A percentile compares a stretch with the other conserved stretches of the same genome.
Evolutionary conservation across 352 stramenopile genomes (phyloP).

Genomic region (Phytophthora sp.): DNA sequence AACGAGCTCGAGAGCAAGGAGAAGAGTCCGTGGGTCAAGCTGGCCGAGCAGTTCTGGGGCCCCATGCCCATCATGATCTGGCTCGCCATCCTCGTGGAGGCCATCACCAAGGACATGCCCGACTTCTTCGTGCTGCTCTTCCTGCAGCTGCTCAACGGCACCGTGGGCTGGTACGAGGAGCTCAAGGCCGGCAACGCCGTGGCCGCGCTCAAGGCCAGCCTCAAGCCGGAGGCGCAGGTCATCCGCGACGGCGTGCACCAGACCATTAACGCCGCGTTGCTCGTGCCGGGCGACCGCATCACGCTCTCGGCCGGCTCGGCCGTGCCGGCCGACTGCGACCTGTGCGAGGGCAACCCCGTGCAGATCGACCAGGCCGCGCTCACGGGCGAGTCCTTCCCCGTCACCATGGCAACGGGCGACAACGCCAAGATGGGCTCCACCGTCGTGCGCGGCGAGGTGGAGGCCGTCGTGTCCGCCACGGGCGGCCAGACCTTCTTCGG

Average conservation of each 20-base stretch:
- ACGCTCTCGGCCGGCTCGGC: conserved; percentile 88
- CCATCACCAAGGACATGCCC: conserved; percentile 53
- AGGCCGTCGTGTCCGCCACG: conserved; percentile 91
- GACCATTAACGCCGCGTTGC: conserved; percentile 86
- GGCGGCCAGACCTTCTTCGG: conserved; percentile 93
- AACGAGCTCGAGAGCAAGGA: conserved; percentile 84
- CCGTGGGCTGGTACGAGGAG: conserved; percentile 78
- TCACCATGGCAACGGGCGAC: conserved; percentile 81
- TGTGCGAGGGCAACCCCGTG: conserved; percentile 84
- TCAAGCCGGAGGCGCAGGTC: conserved; percentile 87
- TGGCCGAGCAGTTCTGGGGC: conserved; percentile 73
- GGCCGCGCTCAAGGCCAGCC: conserved; percentile 81
- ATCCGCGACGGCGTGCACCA: conserved; percentile 90
- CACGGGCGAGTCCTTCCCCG: conserved; percentile 95
- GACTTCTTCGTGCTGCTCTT: conserved; percentile 79
- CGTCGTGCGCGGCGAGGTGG: conserved; percentile 90
- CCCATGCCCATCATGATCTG: conserved; percentile 94
- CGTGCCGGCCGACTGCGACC: conserved; percentile 92
- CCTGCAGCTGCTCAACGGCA: conserved; percentile 72
- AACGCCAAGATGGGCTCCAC: conserved; percentile 90
- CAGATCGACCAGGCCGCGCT: conserved; percentile 93
- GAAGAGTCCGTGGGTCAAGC: conserved; percentile 58
- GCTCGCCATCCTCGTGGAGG: conserved; percentile 87
- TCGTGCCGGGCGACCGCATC: conserved; percentile 96
- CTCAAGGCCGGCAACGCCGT: conserved; percentile 88